Evolutionary conservation across 208 protist species (phyloP), one percentile per base, ranked within the genome.

Genomic region (Leishmania tarentolae): DNA sequence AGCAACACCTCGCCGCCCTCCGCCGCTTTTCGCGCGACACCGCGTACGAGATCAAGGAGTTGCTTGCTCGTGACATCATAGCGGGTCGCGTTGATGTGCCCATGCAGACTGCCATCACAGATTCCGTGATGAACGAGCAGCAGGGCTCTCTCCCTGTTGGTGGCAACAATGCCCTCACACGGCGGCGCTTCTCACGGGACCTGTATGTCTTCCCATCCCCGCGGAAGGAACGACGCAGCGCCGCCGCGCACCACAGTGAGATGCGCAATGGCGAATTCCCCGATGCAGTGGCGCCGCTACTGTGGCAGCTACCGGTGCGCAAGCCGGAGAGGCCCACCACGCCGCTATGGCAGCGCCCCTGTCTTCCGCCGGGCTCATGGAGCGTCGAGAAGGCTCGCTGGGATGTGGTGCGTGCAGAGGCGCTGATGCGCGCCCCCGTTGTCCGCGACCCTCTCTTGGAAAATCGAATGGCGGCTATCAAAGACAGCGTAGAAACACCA

Each of bases 31-130:
- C 88, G 4, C 73, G 37, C 13, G 56, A 77, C 19, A 76, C 52
- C 28, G 35, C 77, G 53, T 61, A 61, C 19, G 35, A n/a, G 31
- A 40, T 66, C 7, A 85, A 85, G 73, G 69, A 53, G 63, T 0
- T 52, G n/a, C 73, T 79, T 19, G 82, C 82, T 8, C 31, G 50
- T 28, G 82, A 85, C 59, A 73, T 85, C 21, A 5, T 79, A 8
- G 72, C 77, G 0, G 82, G 77, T 24, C 52, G 82, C 13, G 57
- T 59, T 15, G 77, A 79, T 8, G 82, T 85, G 72, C 82, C 82
- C 35, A 85, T 85, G 82, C 82, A 85, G 82, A 85, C 82, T 1
- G 82, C 82, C 50, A 82, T 85, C 77, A 85, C 82, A 0, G 77
- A 78, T 21, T 72, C 76, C n/a, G 71, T 85, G 63, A 52, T 85